These are phyloP conservation scores for Alternaria alternata DNA, from an alignment of 2,329 filamentous ascomycete species.

Conservation along the genomic window DNA sequence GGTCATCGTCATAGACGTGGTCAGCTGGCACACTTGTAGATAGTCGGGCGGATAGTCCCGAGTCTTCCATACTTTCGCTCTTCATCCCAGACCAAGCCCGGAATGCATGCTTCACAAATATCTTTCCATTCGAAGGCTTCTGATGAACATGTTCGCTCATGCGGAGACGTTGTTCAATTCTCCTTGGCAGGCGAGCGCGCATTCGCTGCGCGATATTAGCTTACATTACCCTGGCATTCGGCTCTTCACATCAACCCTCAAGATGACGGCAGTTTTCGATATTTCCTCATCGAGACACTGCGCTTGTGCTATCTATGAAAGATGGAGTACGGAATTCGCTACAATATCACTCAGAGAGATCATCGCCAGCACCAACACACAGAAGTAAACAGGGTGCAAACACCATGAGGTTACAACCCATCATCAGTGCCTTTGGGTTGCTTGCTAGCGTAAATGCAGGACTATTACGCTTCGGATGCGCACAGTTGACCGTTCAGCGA, in stretches of 20 bases:
- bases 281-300: not conserved
- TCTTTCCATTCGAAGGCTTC: not conserved
- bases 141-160: not conserved
- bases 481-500: constrained; percentile 37
- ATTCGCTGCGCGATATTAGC: constrained; percentile 22
- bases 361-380: not conserved
- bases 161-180: constrained; percentile 7
- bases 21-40: not conserved
- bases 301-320: not conserved
- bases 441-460: constrained; percentile 28
- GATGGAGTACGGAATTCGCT: not conserved
- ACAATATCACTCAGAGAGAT: not conserved
- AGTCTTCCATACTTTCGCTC: not conserved
- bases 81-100: not conserved
- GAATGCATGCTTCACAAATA: not conserved
- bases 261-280: constrained; percentile 12
- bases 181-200: constrained; percentile 17
- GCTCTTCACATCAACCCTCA: constrained; percentile 5
- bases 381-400: not conserved
- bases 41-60: constrained; percentile 4
- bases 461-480: constrained; percentile 39
- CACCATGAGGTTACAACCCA: constrained; percentile 28
- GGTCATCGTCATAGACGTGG: not conserved
- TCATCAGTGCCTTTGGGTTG: constrained; percentile 30
- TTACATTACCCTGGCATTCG: constrained; percentile 21